Base-by-base conservation (phyloP, 352 stramenopile genomes). In the Phytophthora fragariaefolia region DNA sequence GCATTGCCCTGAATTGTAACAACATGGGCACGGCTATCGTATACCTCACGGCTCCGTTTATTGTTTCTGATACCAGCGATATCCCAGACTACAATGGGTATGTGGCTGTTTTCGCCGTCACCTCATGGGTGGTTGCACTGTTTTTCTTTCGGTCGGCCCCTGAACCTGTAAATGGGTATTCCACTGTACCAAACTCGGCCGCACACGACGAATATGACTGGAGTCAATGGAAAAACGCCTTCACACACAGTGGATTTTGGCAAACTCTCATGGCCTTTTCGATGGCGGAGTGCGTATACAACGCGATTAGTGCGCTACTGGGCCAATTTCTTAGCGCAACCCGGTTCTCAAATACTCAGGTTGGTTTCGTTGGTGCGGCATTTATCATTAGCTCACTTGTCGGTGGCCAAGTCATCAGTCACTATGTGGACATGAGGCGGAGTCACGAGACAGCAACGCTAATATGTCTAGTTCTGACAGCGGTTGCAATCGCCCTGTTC, bases 351-450 rank as follows among this genome's bases (percentile, higher is more conserved):
- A 88, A 87, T 51, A 34, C 70, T 0, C 58, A 92, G 58, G 74
- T 90, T 36, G 83, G 83, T 3, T 32, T 85, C 12, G 85, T 90
- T 32, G 83, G 83, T 9, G 82, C 83, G 3, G 77, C 73, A 9
- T 92, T 92, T 66, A 89, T 92, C 59, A 71, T 90, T 23, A 92
- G 79, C 48, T 80, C 79, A 24, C 76, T 90, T 9, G 36, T 92
- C 22, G 83, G 83, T 22, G 78, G 77, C 17, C 83, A 92, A 58
- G 50, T 87, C 52, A 81, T 92, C 65, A 84, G 72, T 42, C 61
- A 68, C 6, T 86, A 82, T 59, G 82, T 92, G 7, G 83, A 92
- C 66, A 50, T 66, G 30, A 69, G 71, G 28, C 77, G 71, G 15
- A 82, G 79, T 47, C 83, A 92, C 67, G 77, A 85, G 55, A 50